phyloP scores from a whole-genome alignment of 2,329 filamentous ascomycete genomes.

The Gaeumannomyces tritici region DNA sequence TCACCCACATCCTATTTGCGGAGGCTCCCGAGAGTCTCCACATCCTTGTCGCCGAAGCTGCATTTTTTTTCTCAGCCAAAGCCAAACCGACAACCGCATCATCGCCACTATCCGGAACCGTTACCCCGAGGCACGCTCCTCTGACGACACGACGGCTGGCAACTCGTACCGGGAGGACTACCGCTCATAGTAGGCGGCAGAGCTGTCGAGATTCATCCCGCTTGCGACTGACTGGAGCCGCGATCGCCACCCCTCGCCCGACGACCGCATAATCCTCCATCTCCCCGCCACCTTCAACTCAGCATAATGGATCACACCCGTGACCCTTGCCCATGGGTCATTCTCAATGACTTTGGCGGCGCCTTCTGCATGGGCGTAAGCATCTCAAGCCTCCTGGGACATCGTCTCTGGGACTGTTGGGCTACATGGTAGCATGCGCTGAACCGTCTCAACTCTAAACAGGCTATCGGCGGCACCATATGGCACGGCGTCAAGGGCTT shows the following conservation, averaged over 20 bases:
- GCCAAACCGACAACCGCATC: not conserved
- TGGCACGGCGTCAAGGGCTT: conserved; percentile 98
- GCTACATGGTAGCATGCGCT: too few species aligned
- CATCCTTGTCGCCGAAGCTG: not conserved
- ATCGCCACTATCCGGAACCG: not conserved
- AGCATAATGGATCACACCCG: conserved; percentile 79
- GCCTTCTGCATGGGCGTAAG: conserved; percentile 27
- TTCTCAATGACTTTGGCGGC: conserved; percentile 94
- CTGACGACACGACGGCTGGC: not conserved
- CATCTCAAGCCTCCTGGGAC: not conserved
- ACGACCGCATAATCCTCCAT: not conserved
- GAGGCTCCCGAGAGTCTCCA: not conserved
- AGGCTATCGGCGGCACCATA: conserved; percentile 72
- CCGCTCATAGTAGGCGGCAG: not conserved
- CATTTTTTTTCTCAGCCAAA: conserved; percentile 1
- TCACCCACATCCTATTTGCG: too few species aligned
- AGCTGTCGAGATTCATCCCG: not conserved
- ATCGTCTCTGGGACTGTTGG: not conserved
- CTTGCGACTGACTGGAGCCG: not conserved
- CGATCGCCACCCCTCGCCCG: not conserved
- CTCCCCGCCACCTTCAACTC: not conserved
- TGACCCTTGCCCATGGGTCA: conserved; percentile 95
- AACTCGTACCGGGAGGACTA: not conserved
- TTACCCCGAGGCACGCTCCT: not conserved
- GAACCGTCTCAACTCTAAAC: not conserved